These are phyloP conservation scores for Helenozyma baotianmanensis DNA, from an alignment of 805 yeast genomes.

Conservation along the genomic window DNA sequence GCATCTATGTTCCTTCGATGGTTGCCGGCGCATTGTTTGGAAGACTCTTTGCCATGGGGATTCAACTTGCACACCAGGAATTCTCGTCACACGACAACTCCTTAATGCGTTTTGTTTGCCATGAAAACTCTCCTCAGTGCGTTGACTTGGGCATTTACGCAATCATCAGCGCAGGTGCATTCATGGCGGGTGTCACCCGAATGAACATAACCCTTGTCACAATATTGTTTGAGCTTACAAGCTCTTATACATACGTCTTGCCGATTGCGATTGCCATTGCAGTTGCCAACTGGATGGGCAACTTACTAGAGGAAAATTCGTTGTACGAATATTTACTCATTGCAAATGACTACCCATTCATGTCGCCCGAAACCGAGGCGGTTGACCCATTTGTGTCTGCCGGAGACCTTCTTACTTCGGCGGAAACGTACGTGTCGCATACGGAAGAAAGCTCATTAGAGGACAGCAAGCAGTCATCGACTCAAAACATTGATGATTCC, in stretches of 20 bases:
- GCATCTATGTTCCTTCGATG: slow-evolving; percentile 93
- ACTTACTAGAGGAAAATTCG: slow-evolving; percentile 46
- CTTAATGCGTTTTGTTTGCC: slow-evolving; percentile 10
- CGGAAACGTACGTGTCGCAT: slow-evolving; percentile 11
- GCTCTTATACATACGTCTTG: slow-evolving; percentile 51
- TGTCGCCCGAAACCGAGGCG: slow-evolving; percentile 39
- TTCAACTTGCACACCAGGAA: slow-evolving; percentile 32
- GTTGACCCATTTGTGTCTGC: slow-evolving; percentile 26
- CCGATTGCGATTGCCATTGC: slow-evolving; percentile 55
- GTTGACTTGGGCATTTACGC: slow-evolving; percentile 49
- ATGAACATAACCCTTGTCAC: slow-evolving; percentile 52
- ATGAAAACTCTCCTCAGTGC: slow-evolving; percentile 16
- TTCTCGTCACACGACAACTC: not conserved
- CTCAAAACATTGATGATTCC: too few relatives aligned
- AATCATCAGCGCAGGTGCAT: slow-evolving; percentile 52
- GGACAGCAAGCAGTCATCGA: too few relatives aligned
- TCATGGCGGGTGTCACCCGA: slow-evolving; percentile 54
- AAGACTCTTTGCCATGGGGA: slow-evolving; percentile 40
- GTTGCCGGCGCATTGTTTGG: slow-evolving; percentile 89
- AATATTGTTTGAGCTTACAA: slow-evolving; percentile 51
- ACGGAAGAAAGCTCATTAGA: not conserved
- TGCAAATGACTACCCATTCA: slow-evolving; percentile 49
- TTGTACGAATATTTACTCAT: slow-evolving; percentile 46
- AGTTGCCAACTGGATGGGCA: slow-evolving; percentile 55
- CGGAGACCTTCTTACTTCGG: slow-evolving; percentile 31